Percentiles rank a stretch among this genome's conserved stretches.
Evolutionary conservation across 1,284 basidiomycete species (phyloP).

Genomic region (Marasmius oreades): DNA sequence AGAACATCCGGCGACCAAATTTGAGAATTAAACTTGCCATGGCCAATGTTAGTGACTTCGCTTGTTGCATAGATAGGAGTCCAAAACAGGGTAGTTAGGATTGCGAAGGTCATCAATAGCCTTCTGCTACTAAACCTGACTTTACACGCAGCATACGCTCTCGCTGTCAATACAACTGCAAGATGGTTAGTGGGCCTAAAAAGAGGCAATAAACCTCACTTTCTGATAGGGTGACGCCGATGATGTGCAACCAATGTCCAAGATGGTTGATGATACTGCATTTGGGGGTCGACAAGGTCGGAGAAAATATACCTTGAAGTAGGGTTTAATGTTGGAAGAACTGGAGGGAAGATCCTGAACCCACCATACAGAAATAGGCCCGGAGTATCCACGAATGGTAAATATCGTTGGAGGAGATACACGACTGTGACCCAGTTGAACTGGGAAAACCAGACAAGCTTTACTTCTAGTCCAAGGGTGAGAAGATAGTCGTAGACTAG

Average conservation of each 20-base stretch:
- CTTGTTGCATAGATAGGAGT: neutral
- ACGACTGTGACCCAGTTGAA: constrained; percentile 1
- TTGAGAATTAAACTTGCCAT: neutral
- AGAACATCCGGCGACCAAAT: no score
- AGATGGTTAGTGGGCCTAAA: neutral
- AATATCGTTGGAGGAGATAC: constrained; percentile 7
- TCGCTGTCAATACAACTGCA: neutral
- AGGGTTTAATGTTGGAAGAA: no score
- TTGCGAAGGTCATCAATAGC: neutral
- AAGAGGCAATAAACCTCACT: neutral
- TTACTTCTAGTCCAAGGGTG: constrained; percentile 5
- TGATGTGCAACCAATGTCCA: neutral
- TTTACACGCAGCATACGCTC: neutral
- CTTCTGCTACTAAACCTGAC: neutral
- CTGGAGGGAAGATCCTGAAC: neutral
- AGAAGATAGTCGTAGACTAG: constrained; percentile 9
- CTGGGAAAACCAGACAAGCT: constrained; percentile 1
- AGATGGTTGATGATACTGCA: neutral
- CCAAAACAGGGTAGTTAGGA: neutral
- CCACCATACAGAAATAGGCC: constrained; percentile 1
- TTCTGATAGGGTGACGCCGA: neutral
- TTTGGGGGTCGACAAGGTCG: neutral
- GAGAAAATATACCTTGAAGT: neutral
- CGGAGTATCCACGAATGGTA: constrained; percentile 6
- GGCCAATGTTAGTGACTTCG: neutral